Evolutionary conservation across 805 yeast genomes (phyloP), one percentile per base, ranked within the genome.

Genomic region (Hanseniaspora occidentalis): DNA sequence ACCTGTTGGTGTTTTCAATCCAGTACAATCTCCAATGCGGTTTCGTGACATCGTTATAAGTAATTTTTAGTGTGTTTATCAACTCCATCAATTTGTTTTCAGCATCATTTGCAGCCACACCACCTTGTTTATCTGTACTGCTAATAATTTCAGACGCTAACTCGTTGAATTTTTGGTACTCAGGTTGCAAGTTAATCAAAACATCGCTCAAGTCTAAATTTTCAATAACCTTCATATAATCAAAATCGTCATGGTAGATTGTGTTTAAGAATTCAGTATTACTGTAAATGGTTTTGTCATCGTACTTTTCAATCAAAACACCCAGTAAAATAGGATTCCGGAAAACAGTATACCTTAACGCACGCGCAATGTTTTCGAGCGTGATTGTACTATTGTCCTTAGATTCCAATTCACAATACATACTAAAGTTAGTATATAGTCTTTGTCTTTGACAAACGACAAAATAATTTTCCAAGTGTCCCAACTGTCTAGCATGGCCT

Each of bases 401-500:
- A n/a, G 33, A 7, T 4, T 16, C 5, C 36, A 53, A 34, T 31
- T 50, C 51, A 17, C 50, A 46, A 40, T 46, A 49, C 20, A 52
- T 22, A 9, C 39, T 38, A 40, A 54, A 56, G 40, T 49, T 52
- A 6, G 48, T 35, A 27, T 56, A 56, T 29, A 54, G 23, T 4
- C 46, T 43, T 39, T 53, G 56, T 38, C 58, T 50, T 35, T 47
- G 51, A 18, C 46, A 23, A 11, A 49, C 16, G 1, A 54, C 57
- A 40, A 56, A 53, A 42, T 48, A 48, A 38, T 51, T 47, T 40
- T 56, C 58, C 23, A 54, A 24, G 37, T 47, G 50, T 9, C 57
- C 60, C 49, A 54, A 43, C 14, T 51, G 50, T 42, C 60, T 49
- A 2, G 55, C 56, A 47, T 56, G 60, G 17, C 58, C 58, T 22